Percentiles rank a stretch among this genome's conserved stretches.
Evolutionary conservation across 768 basidiomycete genomes (phyloP).

Genomic region (Termitomyces eurrhizus): DNA sequence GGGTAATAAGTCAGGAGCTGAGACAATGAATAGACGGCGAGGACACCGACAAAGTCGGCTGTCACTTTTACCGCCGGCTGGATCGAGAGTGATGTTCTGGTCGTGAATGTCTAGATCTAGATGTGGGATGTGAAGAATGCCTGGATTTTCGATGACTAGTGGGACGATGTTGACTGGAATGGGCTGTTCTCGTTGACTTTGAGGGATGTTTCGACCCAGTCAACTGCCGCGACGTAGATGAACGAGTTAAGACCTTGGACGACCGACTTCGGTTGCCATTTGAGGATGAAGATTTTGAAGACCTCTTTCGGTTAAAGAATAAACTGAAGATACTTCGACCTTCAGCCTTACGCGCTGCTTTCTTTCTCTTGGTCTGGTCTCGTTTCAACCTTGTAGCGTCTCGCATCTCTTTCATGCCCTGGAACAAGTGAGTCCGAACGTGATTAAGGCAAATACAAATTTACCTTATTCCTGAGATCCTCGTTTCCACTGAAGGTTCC

Average conservation of each 20-base stretch:
- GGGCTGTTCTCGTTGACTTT: slow-evolving; percentile 5
- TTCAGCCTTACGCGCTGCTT: slow-evolving; percentile 5
- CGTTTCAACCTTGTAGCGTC: slow-evolving; percentile 33
- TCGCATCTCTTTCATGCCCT: slow-evolving; percentile 72
- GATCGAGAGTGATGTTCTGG: slow-evolving; percentile 10
- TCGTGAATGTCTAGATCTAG: slow-evolving; percentile 1
- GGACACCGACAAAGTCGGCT: neutral
- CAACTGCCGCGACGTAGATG: slow-evolving; percentile 11
- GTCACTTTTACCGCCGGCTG: slow-evolving; percentile 6
- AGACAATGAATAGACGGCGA: neutral
- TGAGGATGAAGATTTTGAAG: slow-evolving; percentile 13
- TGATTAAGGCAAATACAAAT: slow-evolving; percentile 5
- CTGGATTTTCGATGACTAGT: neutral
- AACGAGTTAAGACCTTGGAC: slow-evolving; percentile 10
- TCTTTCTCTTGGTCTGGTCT: slow-evolving; percentile 5
- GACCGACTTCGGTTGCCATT: slow-evolving; percentile 7
- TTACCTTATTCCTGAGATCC: slow-evolving; percentile 45
- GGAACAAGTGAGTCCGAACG: slow-evolving; percentile 10
- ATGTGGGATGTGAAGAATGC: slow-evolving; percentile 1
- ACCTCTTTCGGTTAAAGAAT: slow-evolving; percentile 18
- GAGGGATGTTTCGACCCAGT: slow-evolving; percentile 8
- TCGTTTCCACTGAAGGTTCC: slow-evolving; percentile 68
- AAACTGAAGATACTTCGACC: slow-evolving; percentile 20
- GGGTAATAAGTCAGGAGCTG: neutral
- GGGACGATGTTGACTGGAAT: neutral